These are phyloP conservation scores for Whalleya microplaca DNA, from an alignment of 2,329 filamentous ascomycete species.

Conservation along the genomic window DNA sequence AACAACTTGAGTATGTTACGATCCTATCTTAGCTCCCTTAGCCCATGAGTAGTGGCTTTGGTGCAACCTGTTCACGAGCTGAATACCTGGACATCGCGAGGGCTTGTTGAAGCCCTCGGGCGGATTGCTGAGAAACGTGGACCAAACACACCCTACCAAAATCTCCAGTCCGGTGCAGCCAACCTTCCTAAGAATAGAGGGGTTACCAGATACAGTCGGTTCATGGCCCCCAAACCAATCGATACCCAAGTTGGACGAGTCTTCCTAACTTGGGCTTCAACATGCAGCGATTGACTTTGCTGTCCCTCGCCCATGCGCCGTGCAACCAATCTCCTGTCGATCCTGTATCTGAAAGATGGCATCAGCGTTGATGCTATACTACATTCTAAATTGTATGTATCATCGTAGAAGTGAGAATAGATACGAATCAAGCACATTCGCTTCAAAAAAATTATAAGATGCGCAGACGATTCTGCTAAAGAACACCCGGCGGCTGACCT, in stretches of 20 bases:
- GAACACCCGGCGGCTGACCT: neutral
- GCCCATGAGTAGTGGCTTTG: neutral
- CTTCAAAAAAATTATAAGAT: neutral
- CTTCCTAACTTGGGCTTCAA: neutral
- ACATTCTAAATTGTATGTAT: neutral
- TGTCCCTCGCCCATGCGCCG: neutral
- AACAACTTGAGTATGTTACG: neutral
- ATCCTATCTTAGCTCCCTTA: neutral
- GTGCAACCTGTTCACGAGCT: neutral
- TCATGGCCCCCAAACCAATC: neutral
- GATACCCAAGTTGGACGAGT: neutral
- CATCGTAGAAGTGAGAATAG: neutral
- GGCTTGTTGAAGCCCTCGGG: neutral
- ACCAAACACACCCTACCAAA: neutral
- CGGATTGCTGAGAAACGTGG: neutral
- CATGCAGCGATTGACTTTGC: neutral
- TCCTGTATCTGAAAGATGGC: neutral
- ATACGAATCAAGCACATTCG: neutral
- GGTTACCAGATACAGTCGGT: neutral
- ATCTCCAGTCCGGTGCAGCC: neutral
- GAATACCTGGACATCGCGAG: neutral
- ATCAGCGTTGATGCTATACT: neutral
- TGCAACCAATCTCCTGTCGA: slow-evolving; percentile 2
- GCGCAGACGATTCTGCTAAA: too few relatives aligned
- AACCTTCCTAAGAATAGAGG: neutral